phyloP scores from a whole-genome alignment of 83 land plant species.

The Isoetes engelmannii region DNA sequence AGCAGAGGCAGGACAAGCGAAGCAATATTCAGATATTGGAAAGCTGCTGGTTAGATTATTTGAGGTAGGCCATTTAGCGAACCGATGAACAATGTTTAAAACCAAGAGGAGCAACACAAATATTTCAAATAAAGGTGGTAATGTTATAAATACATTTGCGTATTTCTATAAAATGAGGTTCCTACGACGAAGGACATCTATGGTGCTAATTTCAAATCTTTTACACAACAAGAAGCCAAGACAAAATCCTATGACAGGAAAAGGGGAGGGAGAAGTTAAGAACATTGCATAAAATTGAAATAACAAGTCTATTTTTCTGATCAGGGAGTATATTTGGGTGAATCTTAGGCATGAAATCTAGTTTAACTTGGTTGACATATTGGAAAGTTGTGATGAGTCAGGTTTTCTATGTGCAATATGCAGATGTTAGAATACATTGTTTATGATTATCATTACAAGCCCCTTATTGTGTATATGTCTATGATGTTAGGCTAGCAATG shows the following conservation, averaged over 20 bases:
- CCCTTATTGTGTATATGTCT: no score
- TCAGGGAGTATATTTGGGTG: no score
- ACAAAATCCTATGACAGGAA: neutral
- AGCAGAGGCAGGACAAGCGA: constrained; percentile 54
- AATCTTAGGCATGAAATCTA: no score
- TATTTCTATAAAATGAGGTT: neutral
- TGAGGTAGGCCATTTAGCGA: neutral
- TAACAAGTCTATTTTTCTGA: no score
- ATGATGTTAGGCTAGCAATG: no score
- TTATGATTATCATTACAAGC: no score
- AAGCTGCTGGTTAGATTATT: constrained; percentile 62
- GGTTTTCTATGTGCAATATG: no score
- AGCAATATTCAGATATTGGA: constrained; percentile 64
- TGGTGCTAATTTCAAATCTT: neutral
- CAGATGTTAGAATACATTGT: no score
- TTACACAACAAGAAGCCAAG: neutral
- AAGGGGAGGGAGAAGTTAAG: no score
- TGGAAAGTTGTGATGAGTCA: no score
- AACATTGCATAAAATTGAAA: no score
- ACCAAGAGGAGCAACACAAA: neutral
- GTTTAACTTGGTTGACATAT: no score
- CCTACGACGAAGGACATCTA: neutral
- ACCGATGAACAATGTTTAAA: neutral
- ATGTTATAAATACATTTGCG: neutral
- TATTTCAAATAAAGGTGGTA: neutral